Percentiles rank a stretch among this genome's conserved stretches.
Evolutionary conservation across 2,329 filamentous ascomycete genomes (phyloP).

Genomic region (Colletotrichum chlorophyti): DNA sequence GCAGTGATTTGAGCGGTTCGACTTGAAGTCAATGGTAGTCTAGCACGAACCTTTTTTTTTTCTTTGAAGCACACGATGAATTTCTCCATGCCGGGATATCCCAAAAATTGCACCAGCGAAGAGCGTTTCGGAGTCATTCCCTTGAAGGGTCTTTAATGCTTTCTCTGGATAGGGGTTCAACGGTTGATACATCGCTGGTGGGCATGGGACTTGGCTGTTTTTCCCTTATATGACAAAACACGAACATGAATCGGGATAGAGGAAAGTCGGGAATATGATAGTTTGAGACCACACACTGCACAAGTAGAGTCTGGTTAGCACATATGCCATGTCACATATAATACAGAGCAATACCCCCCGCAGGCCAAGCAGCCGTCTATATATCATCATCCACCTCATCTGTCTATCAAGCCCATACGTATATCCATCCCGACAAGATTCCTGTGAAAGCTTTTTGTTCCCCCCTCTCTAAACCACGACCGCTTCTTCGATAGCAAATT

Average conservation of each 20-base stretch:
- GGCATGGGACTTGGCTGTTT: background rate
- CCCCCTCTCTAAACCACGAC: conserved; percentile 3
- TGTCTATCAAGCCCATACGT: no score
- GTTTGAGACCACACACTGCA: no score
- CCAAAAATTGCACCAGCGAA: conserved; percentile 32
- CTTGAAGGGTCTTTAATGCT: conserved; percentile 5
- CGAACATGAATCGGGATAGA: conserved; percentile 6
- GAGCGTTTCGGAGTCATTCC: conserved; percentile 31
- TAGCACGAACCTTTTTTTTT: background rate
- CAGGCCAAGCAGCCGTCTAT: background rate
- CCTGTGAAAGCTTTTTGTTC: background rate
- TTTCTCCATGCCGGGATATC: conserved; percentile 5
- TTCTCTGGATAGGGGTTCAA: conserved; percentile 19
- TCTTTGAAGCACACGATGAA: conserved; percentile 7
- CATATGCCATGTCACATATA: conserved; percentile 8
- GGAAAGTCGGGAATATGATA: background rate
- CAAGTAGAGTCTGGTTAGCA: background rate
- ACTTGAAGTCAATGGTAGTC: background rate
- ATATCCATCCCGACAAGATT: background rate
- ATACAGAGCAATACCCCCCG: conserved; percentile 26
- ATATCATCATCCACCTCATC: background rate
- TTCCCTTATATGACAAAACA: conserved; percentile 1
- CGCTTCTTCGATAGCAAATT: conserved; percentile 40
- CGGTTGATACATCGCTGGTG: conserved; percentile 1
- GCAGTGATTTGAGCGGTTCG: background rate